These are phyloP conservation scores for Fusarium pseudonygamai DNA, from an alignment of 2,329 filamentous ascomycete genomes.

Conservation along the genomic window DNA sequence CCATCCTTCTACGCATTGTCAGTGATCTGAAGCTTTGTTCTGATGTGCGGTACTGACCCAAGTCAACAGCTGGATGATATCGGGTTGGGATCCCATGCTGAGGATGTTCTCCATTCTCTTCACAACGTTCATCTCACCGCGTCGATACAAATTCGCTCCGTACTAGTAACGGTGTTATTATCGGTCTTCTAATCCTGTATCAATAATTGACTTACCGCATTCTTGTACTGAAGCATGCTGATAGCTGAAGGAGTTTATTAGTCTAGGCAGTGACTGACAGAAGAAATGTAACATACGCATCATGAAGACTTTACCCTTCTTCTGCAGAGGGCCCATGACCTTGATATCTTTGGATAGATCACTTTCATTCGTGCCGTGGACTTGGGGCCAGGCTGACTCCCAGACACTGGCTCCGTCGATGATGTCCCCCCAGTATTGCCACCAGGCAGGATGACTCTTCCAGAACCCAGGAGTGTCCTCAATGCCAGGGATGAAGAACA, in stretches of 20 bases:
- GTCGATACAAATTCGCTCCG: neutral
- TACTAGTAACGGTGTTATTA: neutral
- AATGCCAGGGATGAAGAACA: neutral
- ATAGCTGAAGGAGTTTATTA: neutral
- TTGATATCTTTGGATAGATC: neutral
- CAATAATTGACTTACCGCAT: neutral
- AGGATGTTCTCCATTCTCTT: neutral
- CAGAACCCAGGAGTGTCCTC: neutral
- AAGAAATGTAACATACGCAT: neutral
- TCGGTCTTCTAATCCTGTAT: neutral
- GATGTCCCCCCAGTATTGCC: neutral
- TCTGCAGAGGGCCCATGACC: neutral
- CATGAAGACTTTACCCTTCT: neutral
- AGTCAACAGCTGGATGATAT: neutral
- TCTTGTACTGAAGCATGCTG: neutral
- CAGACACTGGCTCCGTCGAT: neutral
- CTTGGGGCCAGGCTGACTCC: neutral
- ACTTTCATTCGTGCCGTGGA: neutral
- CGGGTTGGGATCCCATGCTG: neutral
- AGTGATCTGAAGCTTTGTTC: neutral
- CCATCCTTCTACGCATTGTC: neutral
- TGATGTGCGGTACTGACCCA: neutral
- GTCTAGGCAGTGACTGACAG: neutral
- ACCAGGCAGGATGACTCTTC: neutral
- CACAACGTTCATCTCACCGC: neutral